phyloP scores from a whole-genome alignment of 1,139 yeast species.

The Blastobotrys indianensis region DNA sequence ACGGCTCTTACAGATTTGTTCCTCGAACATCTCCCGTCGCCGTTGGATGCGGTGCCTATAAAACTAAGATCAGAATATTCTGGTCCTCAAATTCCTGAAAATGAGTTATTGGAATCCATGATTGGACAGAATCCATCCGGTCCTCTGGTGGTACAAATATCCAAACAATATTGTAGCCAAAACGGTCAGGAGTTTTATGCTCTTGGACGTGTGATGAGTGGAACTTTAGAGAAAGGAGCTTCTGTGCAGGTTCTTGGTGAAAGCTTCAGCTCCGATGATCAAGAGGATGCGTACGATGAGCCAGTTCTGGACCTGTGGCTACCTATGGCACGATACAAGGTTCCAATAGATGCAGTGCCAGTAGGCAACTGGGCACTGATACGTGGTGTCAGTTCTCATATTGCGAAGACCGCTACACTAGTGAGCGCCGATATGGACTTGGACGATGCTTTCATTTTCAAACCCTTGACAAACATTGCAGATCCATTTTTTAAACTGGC shows the following conservation, averaged over 20 bases:
- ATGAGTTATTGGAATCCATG: constrained; percentile 22
- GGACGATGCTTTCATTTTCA: constrained; percentile 34
- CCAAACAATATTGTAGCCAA: constrained; percentile 53
- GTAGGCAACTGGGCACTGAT: constrained; percentile 66
- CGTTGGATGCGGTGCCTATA: constrained; percentile 32
- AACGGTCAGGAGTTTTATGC: constrained; percentile 45
- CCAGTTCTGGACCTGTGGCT: constrained; percentile 48
- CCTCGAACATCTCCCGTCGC: constrained; percentile 38
- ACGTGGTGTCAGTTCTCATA: constrained; percentile 52
- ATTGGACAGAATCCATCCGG: constrained; percentile 36
- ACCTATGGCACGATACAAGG: constrained; percentile 66
- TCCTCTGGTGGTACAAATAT: constrained; percentile 51
- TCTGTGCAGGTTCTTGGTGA: constrained; percentile 56
- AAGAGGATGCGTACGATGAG: constrained; percentile 43
- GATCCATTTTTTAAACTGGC: constrained; percentile 73
- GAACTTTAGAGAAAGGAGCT: constrained; percentile 47
- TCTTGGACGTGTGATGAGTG: constrained; percentile 57
- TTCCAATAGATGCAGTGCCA: constrained; percentile 49
- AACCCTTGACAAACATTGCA: constrained; percentile 41
- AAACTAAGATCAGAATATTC: constrained; percentile 16
- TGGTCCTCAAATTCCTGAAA: constrained; percentile 14
- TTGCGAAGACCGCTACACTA: constrained; percentile 58
- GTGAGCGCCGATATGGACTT: constrained; percentile 29
- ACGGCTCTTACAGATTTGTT: constrained; percentile 52
- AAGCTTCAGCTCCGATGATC: constrained; percentile 45